A percentile compares a stretch with the other conserved stretches of the same genome.
Conservation (phyloP, 768 basidiomycete species). For the Pleurotus platypus region DNA sequence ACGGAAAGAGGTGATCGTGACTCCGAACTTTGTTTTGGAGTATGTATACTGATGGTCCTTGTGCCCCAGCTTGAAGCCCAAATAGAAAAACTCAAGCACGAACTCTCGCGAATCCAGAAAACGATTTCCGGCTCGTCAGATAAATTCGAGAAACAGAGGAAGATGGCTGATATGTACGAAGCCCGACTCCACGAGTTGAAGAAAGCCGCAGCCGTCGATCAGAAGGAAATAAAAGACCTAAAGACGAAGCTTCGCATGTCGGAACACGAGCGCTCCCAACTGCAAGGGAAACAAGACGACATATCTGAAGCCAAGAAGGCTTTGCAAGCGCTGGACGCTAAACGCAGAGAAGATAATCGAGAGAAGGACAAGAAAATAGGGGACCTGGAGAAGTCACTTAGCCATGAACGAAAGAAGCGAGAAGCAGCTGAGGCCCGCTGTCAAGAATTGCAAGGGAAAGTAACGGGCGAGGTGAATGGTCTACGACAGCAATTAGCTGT, state of each 20-base stretch:
- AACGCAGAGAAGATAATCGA: slow-evolving; percentile 49
- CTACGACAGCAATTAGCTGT: slow-evolving; percentile 34
- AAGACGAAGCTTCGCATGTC: slow-evolving; percentile 51
- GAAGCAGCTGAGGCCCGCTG: slow-evolving; percentile 42
- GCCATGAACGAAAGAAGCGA: slow-evolving; percentile 46
- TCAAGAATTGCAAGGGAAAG: slow-evolving; percentile 37
- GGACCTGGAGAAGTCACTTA: slow-evolving; percentile 52
- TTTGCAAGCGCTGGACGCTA: slow-evolving; percentile 44
- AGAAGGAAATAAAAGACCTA: slow-evolving; percentile 61
- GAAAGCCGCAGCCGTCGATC: slow-evolving; percentile 42
- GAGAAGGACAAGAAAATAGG: slow-evolving; percentile 50
- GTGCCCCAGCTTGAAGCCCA: slow-evolving; percentile 52
- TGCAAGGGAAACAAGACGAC: slow-evolving; percentile 50
- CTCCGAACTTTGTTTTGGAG: neutral
- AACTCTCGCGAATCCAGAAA: slow-evolving; percentile 48
- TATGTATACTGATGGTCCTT: neutral
- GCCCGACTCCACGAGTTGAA: slow-evolving; percentile 60
- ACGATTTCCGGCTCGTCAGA: slow-evolving; percentile 46
- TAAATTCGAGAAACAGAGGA: slow-evolving; percentile 58
- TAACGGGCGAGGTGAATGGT: slow-evolving; percentile 34
- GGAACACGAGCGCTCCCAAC: slow-evolving; percentile 55
- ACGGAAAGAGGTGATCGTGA: slow-evolving; percentile 51
- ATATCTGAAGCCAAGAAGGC: slow-evolving; percentile 46
- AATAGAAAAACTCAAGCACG: slow-evolving; percentile 54
- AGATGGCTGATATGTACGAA: slow-evolving; percentile 55